Base-by-base conservation (phyloP, 2,329 filamentous ascomycete genomes). In the Fusarium xylarioides region DNA sequence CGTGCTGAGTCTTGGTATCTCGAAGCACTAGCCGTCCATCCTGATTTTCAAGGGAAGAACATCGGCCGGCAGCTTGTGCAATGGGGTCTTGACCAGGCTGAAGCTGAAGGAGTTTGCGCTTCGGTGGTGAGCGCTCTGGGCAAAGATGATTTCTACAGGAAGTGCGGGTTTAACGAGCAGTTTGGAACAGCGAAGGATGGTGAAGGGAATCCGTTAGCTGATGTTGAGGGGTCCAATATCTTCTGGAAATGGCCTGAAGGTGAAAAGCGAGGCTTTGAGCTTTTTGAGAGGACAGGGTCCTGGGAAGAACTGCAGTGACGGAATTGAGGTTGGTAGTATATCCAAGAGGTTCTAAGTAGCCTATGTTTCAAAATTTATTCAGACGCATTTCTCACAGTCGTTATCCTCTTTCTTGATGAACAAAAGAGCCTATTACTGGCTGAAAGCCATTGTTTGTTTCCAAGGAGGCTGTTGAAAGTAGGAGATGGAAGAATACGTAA, bases 81-180 rank as follows among this genome's bases (percentile, higher is more conserved):
- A 30, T 85, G 83, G 83, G 85, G 85, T 0, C 69, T 86, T 1
- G 74, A 82, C 2, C 72, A 77, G 40, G 82, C 83, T 2, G 70
- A 79, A 49, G 60, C 75, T 18, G 83, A 85, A 16, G 77, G 76
- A 1, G 69, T 85, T n/a, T 78, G 78, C 63, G 80, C 83, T 30
- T 83, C 80, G 26, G 82, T 86, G 1, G 76, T 84, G 21, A 79
- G 80, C 46, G 81, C 82, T 9, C 72, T 80, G 9, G 81, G 79
- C 4, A 85, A 80, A 26, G 82, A 85, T 26, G 74, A 56, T 1
- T 86, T 86, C 61, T 86, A 76, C 14, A 49, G 19, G 1, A 76
- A 69, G 18, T 73, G 74, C 14, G 74, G 74, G 1, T 76, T 76
- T 42, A 23, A 68, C 2, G 74, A 75, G 2, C 71, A 75, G 18